Evolutionary conservation across 1,284 basidiomycete genomes (phyloP), one percentile per base, ranked within the genome.

Genomic region (Irpex lacteus): DNA sequence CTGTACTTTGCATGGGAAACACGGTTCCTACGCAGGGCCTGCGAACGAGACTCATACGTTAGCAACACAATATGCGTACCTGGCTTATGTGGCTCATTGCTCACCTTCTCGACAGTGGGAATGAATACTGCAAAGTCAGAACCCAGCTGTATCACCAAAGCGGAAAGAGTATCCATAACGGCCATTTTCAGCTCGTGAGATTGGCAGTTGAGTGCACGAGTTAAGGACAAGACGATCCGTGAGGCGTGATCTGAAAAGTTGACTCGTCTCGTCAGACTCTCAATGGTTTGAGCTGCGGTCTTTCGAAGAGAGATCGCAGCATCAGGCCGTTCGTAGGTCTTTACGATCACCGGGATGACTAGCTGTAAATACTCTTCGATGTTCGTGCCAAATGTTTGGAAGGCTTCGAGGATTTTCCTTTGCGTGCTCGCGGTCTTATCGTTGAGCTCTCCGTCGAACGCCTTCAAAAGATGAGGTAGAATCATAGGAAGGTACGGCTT

Each of bases 211-310:
- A 99, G 80, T 3, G 98, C 92, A 55, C 98, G 87, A 49, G 96
- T 91, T 13, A 99, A 83, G 2, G 98, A 97, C 72, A 98, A 98
- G 26, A 99, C 94, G 71, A 99, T 98, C 56, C 97, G 87, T 18
- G 96, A 98, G 6, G 97, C 96, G 72, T 99, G 96, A 73, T 99
- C 98, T n/a, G 94, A 96, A 74, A 99, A 98, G 78, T 99, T 98
- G 71, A 99, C 95, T 68, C 97, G 89, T 68, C 91, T 86, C 13
- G 95, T 96, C 18, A 99, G 80, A 36, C 94, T 92, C 54, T 96
- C 96, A 18, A 98, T 93, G 0, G 95, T 97, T 67, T 93, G 87
- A 58, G 99, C 92, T 0, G 97, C 96, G 56, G 90, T 87, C 76
- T 94, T 95, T 53, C 97, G 89, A 36, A 63, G 34, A 36, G 86